Percentiles rank a stretch among this genome's conserved stretches.
Conservation (phyloP, 78 protist species). For the Dictyostelium capitatum region DNA sequence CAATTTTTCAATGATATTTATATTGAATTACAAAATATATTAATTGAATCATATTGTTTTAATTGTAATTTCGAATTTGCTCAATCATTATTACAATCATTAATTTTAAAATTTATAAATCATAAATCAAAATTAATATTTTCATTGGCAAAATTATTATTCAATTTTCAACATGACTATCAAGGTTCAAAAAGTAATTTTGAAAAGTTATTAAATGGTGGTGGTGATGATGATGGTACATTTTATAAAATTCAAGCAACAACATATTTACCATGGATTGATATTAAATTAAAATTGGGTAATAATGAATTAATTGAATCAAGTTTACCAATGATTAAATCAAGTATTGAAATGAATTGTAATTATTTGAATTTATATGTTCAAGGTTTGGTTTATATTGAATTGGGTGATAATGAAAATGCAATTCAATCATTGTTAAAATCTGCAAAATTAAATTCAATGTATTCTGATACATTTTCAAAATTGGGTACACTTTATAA, state of each 20-base stretch:
- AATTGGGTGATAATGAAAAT: background rate
- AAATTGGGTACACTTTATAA: slow-evolving; percentile 41
- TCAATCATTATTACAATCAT: background rate
- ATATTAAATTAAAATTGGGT: background rate
- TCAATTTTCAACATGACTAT: background rate
- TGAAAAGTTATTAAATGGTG: background rate
- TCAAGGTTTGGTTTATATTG: background rate
- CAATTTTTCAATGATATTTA: background rate
- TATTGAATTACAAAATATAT: slow-evolving; percentile 18
- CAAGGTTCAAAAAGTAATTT: slow-evolving; percentile 14
- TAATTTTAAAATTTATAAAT: background rate
- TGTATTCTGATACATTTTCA: slow-evolving; percentile 42
- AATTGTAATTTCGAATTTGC: slow-evolving; percentile 28
- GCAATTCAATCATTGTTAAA: slow-evolving; percentile 12
- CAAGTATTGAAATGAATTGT: background rate
- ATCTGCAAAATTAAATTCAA: slow-evolving; percentile 65
- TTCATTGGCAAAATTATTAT: slow-evolving; percentile 5
- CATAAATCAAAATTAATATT: background rate
- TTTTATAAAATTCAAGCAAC: background rate
- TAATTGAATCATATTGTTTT: background rate
- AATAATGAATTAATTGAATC: background rate
- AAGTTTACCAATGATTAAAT: background rate
- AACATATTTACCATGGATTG: background rate
- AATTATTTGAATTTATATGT: slow-evolving; percentile 4
- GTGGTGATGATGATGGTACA: background rate